These are phyloP conservation scores for Lecanicillium sp. DNA, from an alignment of 2,329 filamentous ascomycete genomes.

Conservation along the genomic window DNA sequence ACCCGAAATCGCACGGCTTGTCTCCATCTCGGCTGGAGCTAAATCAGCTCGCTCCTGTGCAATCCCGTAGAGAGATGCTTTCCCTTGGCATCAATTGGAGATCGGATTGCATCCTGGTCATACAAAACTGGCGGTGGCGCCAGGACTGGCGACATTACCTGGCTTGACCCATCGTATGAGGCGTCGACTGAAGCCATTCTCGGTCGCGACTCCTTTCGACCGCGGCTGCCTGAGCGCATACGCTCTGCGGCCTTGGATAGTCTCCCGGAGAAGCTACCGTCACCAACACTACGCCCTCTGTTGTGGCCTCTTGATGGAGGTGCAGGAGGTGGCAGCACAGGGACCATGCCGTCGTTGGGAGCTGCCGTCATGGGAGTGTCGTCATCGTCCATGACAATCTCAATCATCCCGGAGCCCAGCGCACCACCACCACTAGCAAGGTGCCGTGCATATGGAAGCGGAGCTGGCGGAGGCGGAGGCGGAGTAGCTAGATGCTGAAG, in stretches of 20 bases:
- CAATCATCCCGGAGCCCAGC: slow-evolving; percentile 49
- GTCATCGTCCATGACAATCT: slow-evolving; percentile 60
- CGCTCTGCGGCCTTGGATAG: slow-evolving; percentile 52
- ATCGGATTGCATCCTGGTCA: slow-evolving; percentile 27
- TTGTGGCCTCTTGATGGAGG: slow-evolving; percentile 40
- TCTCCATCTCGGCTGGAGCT: no score
- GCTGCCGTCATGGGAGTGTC: slow-evolving; percentile 27
- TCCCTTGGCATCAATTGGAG: slow-evolving; percentile 22
- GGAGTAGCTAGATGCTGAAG: slow-evolving; percentile 54
- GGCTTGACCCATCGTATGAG: background rate
- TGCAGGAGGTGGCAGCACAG: slow-evolving; percentile 36
- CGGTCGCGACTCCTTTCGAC: slow-evolving; percentile 32
- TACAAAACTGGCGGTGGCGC: slow-evolving; percentile 28
- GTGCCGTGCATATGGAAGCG: slow-evolving; percentile 37
- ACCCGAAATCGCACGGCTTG: no score
- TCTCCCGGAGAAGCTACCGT: slow-evolving; percentile 44
- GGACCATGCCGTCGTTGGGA: slow-evolving; percentile 34
- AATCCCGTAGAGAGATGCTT: slow-evolving; percentile 43
- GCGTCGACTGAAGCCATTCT: background rate
- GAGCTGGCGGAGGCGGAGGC: slow-evolving; percentile 54
- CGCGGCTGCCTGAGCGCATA: slow-evolving; percentile 38
- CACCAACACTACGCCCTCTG: slow-evolving; percentile 49
- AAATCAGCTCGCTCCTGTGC: slow-evolving; percentile 50
- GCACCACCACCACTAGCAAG: slow-evolving; percentile 36
- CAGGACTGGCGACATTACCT: slow-evolving; percentile 2